Base-by-base conservation (phyloP, 2,329 filamentous ascomycete genomes). In the Blumeriella jaapii region DNA sequence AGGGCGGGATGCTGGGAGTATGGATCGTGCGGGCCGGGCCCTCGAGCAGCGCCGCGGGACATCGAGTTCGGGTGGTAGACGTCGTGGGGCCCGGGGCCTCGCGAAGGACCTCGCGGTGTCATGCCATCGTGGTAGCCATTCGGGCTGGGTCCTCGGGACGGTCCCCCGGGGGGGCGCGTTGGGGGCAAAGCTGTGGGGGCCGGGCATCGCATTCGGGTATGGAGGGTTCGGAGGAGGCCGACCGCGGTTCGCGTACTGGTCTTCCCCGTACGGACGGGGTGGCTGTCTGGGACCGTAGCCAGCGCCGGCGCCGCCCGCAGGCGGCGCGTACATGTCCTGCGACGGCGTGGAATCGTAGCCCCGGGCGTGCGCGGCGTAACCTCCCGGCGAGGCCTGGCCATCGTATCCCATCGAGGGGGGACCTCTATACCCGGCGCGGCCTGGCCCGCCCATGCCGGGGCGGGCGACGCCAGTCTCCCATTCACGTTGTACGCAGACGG, bases 201-300 rank as follows among this genome's bases (percentile, higher is more conserved):
- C 34, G 38, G 32, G 47, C 44, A 1, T 46, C 40, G 29, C 49
- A 50, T 37, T 50, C 46, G 25, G 48, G 38, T 46, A 53, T 31
- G 51, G 46, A 15, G 45, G 43, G 19, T 38, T 32, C 17, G 47
- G 42, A 8, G 41, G 36, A 25, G 40, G 39, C 12, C 42, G 44
- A 10, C 34, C 23, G 6, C 33, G 19, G 10, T 31, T 22, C n/a
- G 34, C 19, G 31, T 46, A 45, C 7, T 33, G 36, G 18, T 45
- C 43, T 19, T 47, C 40, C 2, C 47, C 35, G 25, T 41, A 47
- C 32, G 49, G 47, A 10, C 44, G 29, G 36, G 46, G 40, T 8
- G 41, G 44, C 32, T 36, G 39, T 20, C 41, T 39, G 22, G 39
- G 31, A 11, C 41, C 46, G 32, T 44, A 48, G 25, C 34, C 40